A percentile compares a stretch with the other conserved stretches of the same genome.
Conservation (phyloP, 75 land plant species). For the Pinus albicaulis region DNA sequence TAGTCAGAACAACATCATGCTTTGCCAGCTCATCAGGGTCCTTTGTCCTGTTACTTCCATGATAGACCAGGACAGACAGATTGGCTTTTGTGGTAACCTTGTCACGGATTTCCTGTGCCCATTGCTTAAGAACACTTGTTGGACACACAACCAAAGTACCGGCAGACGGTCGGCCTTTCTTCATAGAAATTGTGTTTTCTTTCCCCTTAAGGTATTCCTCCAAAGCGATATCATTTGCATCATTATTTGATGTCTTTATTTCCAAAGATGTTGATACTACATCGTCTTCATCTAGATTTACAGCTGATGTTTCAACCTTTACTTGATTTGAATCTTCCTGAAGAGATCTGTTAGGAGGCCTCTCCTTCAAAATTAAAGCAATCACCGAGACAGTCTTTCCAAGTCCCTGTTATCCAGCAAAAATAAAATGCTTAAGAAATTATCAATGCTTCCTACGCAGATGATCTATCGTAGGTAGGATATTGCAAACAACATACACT, state of each 20-base stretch:
- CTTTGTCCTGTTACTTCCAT: constrained; percentile 86
- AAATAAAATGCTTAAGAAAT: neutral
- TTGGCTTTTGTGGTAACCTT: constrained; percentile 66
- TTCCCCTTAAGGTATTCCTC: constrained; percentile 1
- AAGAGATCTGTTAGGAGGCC: constrained; percentile 26
- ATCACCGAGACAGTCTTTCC: constrained; percentile 95
- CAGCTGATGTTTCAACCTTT: constrained; percentile 47
- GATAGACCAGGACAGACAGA: constrained; percentile 81
- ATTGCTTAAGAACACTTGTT: constrained; percentile 91
- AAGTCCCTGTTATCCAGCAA: constrained; percentile 71
- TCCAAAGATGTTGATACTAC: constrained; percentile 18
- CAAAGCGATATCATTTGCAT: constrained; percentile 10
- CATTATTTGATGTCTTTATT: constrained; percentile 14
- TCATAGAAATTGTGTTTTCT: constrained; percentile 13
- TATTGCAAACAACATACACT: neutral
- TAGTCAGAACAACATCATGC: constrained; percentile 91
- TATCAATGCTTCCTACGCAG: neutral
- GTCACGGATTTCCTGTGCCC: constrained; percentile 88
- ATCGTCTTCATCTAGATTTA: constrained; percentile 91
- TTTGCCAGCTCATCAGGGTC: constrained; percentile 79
- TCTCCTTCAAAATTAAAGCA: constrained; percentile 82
- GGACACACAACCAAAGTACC: constrained; percentile 98
- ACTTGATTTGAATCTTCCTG: constrained; percentile 12
- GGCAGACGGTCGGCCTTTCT: constrained; percentile 68
- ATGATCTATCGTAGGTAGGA: neutral